Percentiles rank a stretch among this genome's conserved stretches.
These are phyloP conservation scores for Alternaria angustiovoidea DNA, from an alignment of 2,329 filamentous ascomycete species.

Conservation along the genomic window DNA sequence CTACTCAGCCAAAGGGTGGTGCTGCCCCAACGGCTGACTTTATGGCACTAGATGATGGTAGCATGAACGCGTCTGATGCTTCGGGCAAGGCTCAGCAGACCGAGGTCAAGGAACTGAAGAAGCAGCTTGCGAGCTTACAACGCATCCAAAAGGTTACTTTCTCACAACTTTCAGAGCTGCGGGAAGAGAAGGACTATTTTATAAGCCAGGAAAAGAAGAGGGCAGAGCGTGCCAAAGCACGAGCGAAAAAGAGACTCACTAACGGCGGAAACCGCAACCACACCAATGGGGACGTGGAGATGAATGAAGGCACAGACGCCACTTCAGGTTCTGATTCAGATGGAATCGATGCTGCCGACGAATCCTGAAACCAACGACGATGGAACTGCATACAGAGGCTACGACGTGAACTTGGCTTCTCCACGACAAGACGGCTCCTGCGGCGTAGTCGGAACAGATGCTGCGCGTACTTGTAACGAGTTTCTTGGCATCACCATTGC, in stretches of 20 bases:
- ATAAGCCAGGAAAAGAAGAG: conserved; percentile 42
- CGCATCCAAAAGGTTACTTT: conserved; percentile 57
- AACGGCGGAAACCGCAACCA: conserved; percentile 26
- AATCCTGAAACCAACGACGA: conserved; percentile 12
- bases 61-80: conserved; percentile 5
- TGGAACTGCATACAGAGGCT: conserved; percentile 1
- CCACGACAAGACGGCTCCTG: neutral
- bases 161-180: conserved; percentile 54
- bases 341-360: conserved; percentile 19
- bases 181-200: conserved; percentile 52
- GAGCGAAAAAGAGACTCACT: conserved; percentile 30
- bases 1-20: conserved; percentile 25
- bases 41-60: conserved; percentile 29
- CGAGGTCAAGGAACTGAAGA: conserved; percentile 47
- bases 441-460: conserved; percentile 18
- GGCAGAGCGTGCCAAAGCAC: conserved; percentile 30
- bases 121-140: conserved; percentile 55
- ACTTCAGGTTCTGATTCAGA: conserved; percentile 32
- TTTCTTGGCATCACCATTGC: conserved; percentile 4
- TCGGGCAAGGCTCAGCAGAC: conserved; percentile 25
- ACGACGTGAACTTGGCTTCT: neutral
- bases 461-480: conserved; percentile 3
- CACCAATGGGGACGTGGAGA: conserved; percentile 39
- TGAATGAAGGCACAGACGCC: conserved; percentile 32
- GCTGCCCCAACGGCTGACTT: conserved; percentile 44